phyloP scores from a whole-genome alignment of 169 alveolate genomes.

The Fabrea salina region DNA sequence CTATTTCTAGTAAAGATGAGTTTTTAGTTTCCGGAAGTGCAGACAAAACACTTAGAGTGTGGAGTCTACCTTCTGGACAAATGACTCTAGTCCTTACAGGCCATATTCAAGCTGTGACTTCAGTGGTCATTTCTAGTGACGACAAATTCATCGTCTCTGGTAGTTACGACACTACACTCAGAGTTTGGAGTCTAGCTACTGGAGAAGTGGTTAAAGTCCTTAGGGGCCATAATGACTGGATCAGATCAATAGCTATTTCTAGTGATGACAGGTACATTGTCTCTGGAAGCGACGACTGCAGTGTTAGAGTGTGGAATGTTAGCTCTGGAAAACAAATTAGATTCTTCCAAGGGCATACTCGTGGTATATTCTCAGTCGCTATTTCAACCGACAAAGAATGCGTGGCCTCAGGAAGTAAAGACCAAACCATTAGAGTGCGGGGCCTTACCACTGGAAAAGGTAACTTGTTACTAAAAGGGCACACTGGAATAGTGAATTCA shows the following conservation, averaged over 20 bases:
- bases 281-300: not conserved
- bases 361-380: not conserved
- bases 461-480: not conserved
- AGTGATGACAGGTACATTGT: conserved; percentile 22
- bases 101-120: no score
- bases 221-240: not conserved
- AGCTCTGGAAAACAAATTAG: not conserved
- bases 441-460: not conserved
- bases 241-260: not conserved
- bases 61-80: no score
- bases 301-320: conserved; percentile 10
- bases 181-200: conserved; percentile 5
- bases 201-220: not conserved
- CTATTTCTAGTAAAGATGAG: no score
- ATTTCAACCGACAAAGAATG: conserved; percentile 16
- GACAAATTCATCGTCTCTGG: conserved; percentile 16
- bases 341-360: not conserved
- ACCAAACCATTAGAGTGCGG: not conserved
- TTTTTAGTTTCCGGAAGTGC: no score
- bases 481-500: not conserved
- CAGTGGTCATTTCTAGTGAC: no score
- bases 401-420: not conserved
- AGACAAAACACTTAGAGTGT: no score
- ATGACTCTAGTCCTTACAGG: no score
- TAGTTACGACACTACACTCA: not conserved